Conservation (phyloP, 2,329 filamentous ascomycete genomes). For the Talaromyces sp. region DNA sequence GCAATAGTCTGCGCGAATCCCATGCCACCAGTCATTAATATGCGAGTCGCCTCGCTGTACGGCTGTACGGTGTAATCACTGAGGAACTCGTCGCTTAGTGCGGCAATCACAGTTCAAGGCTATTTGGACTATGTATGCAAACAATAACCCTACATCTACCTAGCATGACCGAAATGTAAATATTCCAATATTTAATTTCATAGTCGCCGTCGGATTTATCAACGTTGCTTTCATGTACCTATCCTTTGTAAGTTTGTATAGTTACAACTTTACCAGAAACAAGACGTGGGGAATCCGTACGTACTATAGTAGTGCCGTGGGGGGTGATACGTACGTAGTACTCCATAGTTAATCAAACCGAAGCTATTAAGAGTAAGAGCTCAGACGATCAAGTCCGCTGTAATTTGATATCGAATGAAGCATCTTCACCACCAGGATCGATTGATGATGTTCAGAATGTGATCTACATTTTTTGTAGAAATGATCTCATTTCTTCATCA, state of each 20-base stretch:
- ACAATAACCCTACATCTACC: background rate
- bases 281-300: background rate
- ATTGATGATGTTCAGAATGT: background rate
- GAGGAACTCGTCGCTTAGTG: constrained; percentile 5
- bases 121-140: background rate
- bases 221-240: background rate
- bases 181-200: background rate
- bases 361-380: constrained; percentile 10
- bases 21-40: background rate
- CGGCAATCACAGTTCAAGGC: constrained; percentile 7
- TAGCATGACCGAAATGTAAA: background rate
- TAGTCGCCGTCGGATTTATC: background rate
- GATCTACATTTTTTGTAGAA: background rate
- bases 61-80: background rate
- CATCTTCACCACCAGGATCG: background rate
- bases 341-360: background rate
- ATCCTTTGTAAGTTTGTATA: background rate
- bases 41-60: background rate
- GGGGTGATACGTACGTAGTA: background rate
- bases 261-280: background rate
- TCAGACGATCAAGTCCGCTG: constrained; percentile 5
- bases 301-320: background rate
- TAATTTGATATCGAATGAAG: background rate
- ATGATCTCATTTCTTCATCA: constrained; percentile 7
- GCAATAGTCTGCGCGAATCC: background rate